Evolutionary conservation across 495 filamentous ascomycete genomes (phyloP).

Genomic region (Poronia punctata): DNA sequence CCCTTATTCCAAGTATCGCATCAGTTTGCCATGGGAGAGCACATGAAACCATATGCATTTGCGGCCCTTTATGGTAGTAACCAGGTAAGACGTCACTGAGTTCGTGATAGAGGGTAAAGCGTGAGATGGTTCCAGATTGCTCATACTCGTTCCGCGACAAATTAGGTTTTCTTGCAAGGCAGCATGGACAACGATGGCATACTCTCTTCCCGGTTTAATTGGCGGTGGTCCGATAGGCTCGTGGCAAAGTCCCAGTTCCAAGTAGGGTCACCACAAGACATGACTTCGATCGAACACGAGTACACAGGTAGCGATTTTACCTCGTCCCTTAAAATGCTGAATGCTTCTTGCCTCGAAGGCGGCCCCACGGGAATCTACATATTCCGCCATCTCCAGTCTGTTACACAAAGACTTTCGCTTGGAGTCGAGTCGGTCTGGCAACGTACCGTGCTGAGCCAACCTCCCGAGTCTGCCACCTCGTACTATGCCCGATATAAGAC

Average conservation of each 20-base stretch:
- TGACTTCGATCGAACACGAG: slow-evolving; percentile 88
- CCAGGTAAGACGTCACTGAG: slow-evolving; percentile 53
- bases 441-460: slow-evolving; percentile 64
- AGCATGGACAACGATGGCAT: slow-evolving; percentile 85
- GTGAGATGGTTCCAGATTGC: slow-evolving; percentile 2
- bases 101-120: background rate
- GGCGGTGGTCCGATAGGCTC: slow-evolving; percentile 68
- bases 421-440: slow-evolving; percentile 94
- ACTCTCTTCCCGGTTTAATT: slow-evolving; percentile 80
- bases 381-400: slow-evolving; percentile 86
- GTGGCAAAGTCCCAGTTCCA: slow-evolving; percentile 81
- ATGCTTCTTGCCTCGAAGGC: slow-evolving; percentile 87
- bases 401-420: slow-evolving; percentile 81
- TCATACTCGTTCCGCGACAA: slow-evolving; percentile 6
- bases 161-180: slow-evolving; percentile 90
- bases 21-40: slow-evolving; percentile 88
- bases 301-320: slow-evolving; percentile 90
- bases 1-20: slow-evolving; percentile 97
- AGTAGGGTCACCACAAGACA: slow-evolving; percentile 58
- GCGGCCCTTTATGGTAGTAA: slow-evolving; percentile 85
- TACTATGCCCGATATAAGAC: slow-evolving; percentile 88
- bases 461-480: slow-evolving; percentile 76
- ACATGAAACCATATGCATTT: slow-evolving; percentile 87
- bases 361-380: slow-evolving; percentile 91
- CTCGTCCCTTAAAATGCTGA: slow-evolving; percentile 81